Conservation (phyloP, 108 stramenopile species). For the Nitzschia inconspicua region DNA sequence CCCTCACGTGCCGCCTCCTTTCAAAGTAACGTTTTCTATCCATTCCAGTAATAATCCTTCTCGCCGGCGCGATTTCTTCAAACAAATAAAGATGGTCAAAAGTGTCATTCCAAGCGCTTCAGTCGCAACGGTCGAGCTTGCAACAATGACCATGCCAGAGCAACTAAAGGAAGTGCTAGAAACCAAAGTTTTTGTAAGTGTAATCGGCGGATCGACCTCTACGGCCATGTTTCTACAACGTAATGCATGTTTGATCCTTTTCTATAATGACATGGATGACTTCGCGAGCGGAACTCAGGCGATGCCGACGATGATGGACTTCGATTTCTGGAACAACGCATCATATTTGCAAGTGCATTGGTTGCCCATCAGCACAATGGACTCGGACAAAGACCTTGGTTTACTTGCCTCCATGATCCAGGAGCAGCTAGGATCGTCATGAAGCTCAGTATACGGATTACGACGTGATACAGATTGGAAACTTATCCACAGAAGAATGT, state of each 20-base stretch:
- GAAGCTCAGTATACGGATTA: too few species aligned
- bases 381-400: too few species aligned
- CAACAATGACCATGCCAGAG: slow-evolving; percentile 13
- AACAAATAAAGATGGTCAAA: slow-evolving; percentile 17
- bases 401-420: too few species aligned
- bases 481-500: too few species aligned
- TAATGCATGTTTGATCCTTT: slow-evolving; percentile 20
- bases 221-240: slow-evolving; percentile 33
- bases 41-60: slow-evolving; percentile 32
- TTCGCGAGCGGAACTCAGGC: slow-evolving; percentile 3
- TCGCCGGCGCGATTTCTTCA: slow-evolving; percentile 24
- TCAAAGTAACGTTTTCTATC: slow-evolving; percentile 37
- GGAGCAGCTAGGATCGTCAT: too few species aligned
- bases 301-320: slow-evolving; percentile 33
- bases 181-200: slow-evolving; percentile 25
- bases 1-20: slow-evolving; percentile 1
- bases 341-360: slow-evolving; percentile 35
- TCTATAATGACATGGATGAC: slow-evolving; percentile 26
- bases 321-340: slow-evolving; percentile 36
- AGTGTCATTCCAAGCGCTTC: background rate
- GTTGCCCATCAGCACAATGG: slow-evolving; percentile 24
- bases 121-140: slow-evolving; percentile 6
- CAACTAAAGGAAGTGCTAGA: slow-evolving; percentile 21
- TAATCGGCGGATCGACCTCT: slow-evolving; percentile 27
- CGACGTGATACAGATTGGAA: too few species aligned